Evolutionary conservation across 257 asterid species (phyloP), one percentile per base, ranked within the genome.

Genomic region (Nicotiana tabacum): DNA sequence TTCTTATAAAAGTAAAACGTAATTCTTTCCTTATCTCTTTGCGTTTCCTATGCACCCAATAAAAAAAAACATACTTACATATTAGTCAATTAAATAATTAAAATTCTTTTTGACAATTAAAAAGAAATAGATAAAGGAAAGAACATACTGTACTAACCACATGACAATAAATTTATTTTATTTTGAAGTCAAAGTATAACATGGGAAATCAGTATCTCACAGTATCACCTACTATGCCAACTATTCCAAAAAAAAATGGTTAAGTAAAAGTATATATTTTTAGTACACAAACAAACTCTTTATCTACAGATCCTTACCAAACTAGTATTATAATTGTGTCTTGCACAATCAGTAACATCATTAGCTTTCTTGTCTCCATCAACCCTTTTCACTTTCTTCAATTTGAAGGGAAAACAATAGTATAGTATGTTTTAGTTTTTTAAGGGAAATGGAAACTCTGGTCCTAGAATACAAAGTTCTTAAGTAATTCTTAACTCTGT

Each of bases 311-410:
- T 62, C 61, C 35, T 17, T 32, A 87, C 85, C 87, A 56, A 80
- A 83, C 84, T 24, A n/a, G 27, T 6, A 72, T 81, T 17, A 57
- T 81, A 77, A 66, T 83, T 55, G 21, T 81, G 77, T 66, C 89
- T 84, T 87, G 83, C 90, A 82, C 51, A 82, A 82, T 77, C 66
- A 80, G 82, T 62, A 68, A 56, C 85, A 85, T 87, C 69, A 83
- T 87, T 80, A 65, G 86, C 72, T 87, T 29, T 77, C 24, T 39
- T 74, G 86, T 87, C 87, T 85, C 85, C 58, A 85, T 84, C 89
- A 83, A 35, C 30, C 70, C 80, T 70, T 48, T 2, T n/a, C 11
- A 2, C 65, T 76, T 84, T 86, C 91, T 90, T 90, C 82, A 86
- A 67, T 86, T 84, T 81, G 3, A 90, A 86, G 89, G 21, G 29